Evolutionary conservation across 2,329 filamentous ascomycete species (phyloP).

Genomic region (Moelleriella libera): DNA sequence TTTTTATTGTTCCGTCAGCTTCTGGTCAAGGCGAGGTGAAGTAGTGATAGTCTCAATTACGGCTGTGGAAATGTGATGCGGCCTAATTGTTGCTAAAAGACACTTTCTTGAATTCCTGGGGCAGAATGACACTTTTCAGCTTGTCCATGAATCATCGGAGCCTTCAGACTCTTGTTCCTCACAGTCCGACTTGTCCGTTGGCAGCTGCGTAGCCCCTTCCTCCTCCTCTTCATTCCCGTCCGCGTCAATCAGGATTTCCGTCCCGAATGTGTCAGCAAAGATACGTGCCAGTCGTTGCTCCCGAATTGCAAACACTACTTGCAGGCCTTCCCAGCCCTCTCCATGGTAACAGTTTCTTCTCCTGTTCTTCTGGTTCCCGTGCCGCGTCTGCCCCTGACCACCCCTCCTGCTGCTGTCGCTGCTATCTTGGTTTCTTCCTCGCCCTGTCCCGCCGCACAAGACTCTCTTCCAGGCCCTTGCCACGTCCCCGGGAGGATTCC

Average conservation of each 20-base stretch:
- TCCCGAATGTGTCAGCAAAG: slow-evolving; percentile 4
- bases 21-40: too few relatives aligned
- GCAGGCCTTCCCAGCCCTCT: slow-evolving; percentile 2
- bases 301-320: slow-evolving; percentile 4
- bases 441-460: slow-evolving; percentile 4
- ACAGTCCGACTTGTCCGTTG: too few relatives aligned
- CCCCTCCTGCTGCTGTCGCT: not conserved
- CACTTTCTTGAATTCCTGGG: too few relatives aligned
- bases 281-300: slow-evolving; percentile 2
- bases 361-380: not conserved
- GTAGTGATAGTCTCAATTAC: too few relatives aligned
- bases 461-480: slow-evolving; percentile 34
- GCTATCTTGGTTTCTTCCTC: not conserved
- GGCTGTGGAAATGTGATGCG: too few relatives aligned
- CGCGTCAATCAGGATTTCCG: not conserved
- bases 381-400: too few relatives aligned
- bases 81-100: too few relatives aligned
- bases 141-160: too few relatives aligned
- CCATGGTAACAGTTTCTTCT: not conserved
- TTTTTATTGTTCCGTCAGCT: too few relatives aligned
- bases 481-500: slow-evolving; percentile 45
- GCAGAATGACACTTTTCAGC: too few relatives aligned
- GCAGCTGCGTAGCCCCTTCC: not conserved
- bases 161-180: too few relatives aligned
- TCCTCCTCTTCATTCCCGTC: not conserved